phyloP scores from a whole-genome alignment of 352 stramenopile genomes.

The Peronospora destructor region DNA sequence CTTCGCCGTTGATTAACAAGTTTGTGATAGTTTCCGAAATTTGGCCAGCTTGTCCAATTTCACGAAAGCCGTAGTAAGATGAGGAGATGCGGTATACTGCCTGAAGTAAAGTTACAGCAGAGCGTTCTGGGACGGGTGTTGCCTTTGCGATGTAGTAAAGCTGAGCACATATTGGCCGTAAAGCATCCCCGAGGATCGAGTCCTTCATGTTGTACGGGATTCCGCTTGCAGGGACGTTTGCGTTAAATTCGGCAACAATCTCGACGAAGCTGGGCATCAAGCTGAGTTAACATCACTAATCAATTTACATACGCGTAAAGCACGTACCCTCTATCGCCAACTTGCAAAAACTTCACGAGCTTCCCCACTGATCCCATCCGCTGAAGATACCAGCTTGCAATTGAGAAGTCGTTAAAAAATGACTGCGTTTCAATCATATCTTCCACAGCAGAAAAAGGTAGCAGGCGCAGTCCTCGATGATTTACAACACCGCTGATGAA shows the following conservation, averaged over 20 bases:
- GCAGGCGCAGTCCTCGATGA: slow-evolving; percentile 55
- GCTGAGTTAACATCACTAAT: slow-evolving; percentile 5
- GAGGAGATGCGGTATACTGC: slow-evolving; percentile 81
- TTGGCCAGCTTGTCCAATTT: slow-evolving; percentile 69
- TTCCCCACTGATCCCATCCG: slow-evolving; percentile 68
- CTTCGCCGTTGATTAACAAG: slow-evolving; percentile 67
- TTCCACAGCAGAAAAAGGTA: slow-evolving; percentile 69
- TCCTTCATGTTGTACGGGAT: slow-evolving; percentile 83
- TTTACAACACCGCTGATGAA: slow-evolving; percentile 67
- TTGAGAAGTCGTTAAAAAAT: slow-evolving; percentile 78
- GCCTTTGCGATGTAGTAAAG: slow-evolving; percentile 69
- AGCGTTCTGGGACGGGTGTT: slow-evolving; percentile 53
- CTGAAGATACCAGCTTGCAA: slow-evolving; percentile 73
- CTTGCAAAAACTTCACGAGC: slow-evolving; percentile 40
- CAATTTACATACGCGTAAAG: not conserved
- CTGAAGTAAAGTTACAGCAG: slow-evolving; percentile 71
- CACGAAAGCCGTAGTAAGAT: slow-evolving; percentile 80
- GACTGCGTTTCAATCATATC: slow-evolving; percentile 57
- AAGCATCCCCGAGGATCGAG: slow-evolving; percentile 59
- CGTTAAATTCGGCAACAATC: slow-evolving; percentile 86
- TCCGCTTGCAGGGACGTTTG: slow-evolving; percentile 80
- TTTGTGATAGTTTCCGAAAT: slow-evolving; percentile 77
- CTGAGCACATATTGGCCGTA: slow-evolving; percentile 75
- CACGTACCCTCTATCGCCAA: slow-evolving; percentile 61
- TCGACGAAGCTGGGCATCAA: slow-evolving; percentile 51